A percentile compares a stretch with the other conserved stretches of the same genome.
These are phyloP conservation scores for Penicillium cosmopolitanum DNA, from an alignment of 495 filamentous ascomycete genomes.

Conservation along the genomic window DNA sequence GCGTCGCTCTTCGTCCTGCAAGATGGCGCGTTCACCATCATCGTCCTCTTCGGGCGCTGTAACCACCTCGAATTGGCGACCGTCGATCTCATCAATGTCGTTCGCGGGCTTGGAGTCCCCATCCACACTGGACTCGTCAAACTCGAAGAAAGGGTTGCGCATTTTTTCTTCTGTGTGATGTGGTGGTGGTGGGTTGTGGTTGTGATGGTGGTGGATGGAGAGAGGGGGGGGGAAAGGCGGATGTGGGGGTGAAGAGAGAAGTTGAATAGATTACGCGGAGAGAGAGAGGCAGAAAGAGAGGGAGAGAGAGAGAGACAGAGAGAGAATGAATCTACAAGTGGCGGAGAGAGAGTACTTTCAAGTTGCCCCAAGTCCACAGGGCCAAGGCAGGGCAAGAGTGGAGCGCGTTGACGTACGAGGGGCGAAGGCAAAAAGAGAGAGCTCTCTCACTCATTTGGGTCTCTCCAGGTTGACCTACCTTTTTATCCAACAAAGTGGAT, in stretches of 20 bases:
- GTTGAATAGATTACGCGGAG: constrained; percentile 12
- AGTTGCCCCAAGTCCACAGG: constrained; percentile 19
- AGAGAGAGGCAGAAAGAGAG: constrained; percentile 15
- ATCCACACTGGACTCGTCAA: constrained; percentile 40
- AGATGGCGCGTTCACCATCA: constrained; percentile 46
- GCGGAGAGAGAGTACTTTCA: constrained; percentile 11
- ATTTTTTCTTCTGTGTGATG: constrained; percentile 22
- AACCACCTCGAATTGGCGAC: constrained; percentile 28
- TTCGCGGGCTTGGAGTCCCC: constrained; percentile 37
- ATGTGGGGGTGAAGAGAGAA: constrained; percentile 14
- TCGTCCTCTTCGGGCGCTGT: constrained; percentile 31
- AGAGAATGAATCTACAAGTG: constrained; percentile 21
- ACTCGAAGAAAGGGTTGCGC: constrained; percentile 49
- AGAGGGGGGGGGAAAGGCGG: not conserved
- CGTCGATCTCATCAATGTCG: constrained; percentile 24
- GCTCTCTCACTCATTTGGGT: not conserved
- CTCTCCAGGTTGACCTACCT: constrained; percentile 5
- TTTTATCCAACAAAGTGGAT: constrained; percentile 21
- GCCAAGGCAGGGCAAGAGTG: constrained; percentile 18
- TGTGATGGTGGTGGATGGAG: not conserved
- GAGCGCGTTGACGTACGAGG: constrained; percentile 40
- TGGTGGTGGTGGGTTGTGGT: not conserved
- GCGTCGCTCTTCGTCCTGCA: constrained; percentile 43
- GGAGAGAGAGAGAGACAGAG: constrained; percentile 18
- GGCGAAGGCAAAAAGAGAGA: constrained; percentile 10